These are phyloP conservation scores for Cardamine resedifolia DNA, from an alignment of 345 rosid genomes.

Conservation along the genomic window DNA sequence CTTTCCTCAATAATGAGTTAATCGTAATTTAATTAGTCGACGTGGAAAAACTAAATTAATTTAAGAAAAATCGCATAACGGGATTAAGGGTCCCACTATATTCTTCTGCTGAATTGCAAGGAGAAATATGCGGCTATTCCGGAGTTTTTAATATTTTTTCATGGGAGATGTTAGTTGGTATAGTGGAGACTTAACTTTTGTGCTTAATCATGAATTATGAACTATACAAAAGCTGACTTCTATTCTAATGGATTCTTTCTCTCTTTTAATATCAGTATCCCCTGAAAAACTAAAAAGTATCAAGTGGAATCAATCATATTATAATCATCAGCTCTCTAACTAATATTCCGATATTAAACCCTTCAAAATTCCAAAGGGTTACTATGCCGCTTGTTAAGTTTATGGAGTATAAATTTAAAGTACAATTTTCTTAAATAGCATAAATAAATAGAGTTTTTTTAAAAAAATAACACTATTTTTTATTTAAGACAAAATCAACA, in stretches of 20 bases:
- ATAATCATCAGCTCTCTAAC: conserved; percentile 3
- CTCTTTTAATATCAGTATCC: not conserved
- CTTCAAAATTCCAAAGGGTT: conserved; percentile 20
- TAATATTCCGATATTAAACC: not conserved
- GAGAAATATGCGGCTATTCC: conserved; percentile 10
- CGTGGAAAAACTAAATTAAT: not conserved
- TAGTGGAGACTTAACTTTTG: conserved; percentile 26
- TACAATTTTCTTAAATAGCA: too few relatives aligned
- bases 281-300: conserved; percentile 4
- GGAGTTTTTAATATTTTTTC: not conserved
- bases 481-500: too few relatives aligned
- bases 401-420: not conserved
- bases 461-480: too few relatives aligned
- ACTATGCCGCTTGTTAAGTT: not conserved
- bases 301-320: conserved; percentile 3
- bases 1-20: not conserved
- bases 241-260: conserved; percentile 5
- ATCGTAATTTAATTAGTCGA: not conserved
- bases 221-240: conserved; percentile 21
- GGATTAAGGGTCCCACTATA: conserved; percentile 1
- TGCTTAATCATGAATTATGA: conserved; percentile 22
- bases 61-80: not conserved
- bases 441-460: too few relatives aligned
- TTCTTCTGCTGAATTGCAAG: not conserved
- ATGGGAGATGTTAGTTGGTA: not conserved